Evolutionary conservation across 768 basidiomycete species (phyloP), one percentile per base, ranked within the genome.

Genomic region (Strobilomyces dryophilus): DNA sequence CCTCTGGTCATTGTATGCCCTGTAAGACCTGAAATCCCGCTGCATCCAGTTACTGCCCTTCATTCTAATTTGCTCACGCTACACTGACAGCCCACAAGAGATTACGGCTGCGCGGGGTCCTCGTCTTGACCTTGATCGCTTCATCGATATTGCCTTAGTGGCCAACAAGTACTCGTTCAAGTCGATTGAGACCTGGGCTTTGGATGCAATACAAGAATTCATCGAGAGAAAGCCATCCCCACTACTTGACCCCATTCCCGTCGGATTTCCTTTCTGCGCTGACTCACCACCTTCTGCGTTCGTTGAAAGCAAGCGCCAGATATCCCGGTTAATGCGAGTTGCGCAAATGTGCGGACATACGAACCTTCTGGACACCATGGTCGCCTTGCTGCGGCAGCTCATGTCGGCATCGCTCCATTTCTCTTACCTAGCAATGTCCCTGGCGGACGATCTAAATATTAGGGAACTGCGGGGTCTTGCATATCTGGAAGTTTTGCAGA

Each of bases 91-190:
- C 54, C 87, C 87, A 4, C 80, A 77, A 18, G 86, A 89, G 59
- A 71, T 87, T 20, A 70, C 71, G 51, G 64, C 74, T 40, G 71
- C 80, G 12, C 76, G 77, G 18, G 73, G 76, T 11, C 67, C 76
- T 29, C 70, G 69, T 39, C 74, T 81, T 24, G 75, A 87, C 55
- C 74, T 89, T 14, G 65, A 71, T 31, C 72, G 73, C 44, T 74
- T 85, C 35, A 78, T 82, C 52, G 78, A 85, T 62, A 81, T 89
- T 52, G 83, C 83, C 5, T 77, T 77, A 10, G 73, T 89, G 12
- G 75, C 85, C 26, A 82, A 82, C 72, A 89, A 89, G 70, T 89
- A 89, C 60, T 76, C 80, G 21, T 89, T 88, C 78, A 85, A 81
- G 65, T 79, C 82, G 9, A 66, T 85, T 31, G 88, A 89, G 65